phyloP scores from a whole-genome alignment of 2,329 filamentous ascomycete genomes.

The Neurospora crassa region DNA sequence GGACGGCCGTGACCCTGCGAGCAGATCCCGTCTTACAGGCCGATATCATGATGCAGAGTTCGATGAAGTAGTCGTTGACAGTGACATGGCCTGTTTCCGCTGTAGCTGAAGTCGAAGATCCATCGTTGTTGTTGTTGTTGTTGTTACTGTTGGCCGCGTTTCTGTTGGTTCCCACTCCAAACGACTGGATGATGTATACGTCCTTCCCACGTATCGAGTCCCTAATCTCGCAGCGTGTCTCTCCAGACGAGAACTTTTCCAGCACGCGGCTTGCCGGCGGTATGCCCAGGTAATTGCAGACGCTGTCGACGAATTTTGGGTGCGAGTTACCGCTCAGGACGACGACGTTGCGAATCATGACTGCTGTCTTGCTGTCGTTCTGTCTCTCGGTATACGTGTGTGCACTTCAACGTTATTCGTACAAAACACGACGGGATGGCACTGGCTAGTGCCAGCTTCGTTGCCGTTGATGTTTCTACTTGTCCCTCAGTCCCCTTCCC shows the following conservation, averaged over 20 bases:
- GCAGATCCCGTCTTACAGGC: constrained; percentile 86
- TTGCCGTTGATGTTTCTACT: neutral
- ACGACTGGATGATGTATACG: constrained; percentile 91
- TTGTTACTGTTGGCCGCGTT: constrained; percentile 22
- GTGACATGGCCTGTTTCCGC: constrained; percentile 22
- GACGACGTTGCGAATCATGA: constrained; percentile 91
- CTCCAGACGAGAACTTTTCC: constrained; percentile 87
- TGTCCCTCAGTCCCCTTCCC: neutral
- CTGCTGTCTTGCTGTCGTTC: constrained; percentile 10
- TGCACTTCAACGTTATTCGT: neutral
- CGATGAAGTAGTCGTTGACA: constrained; percentile 95
- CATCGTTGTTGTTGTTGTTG: neutral
- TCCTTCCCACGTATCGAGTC: constrained; percentile 97
- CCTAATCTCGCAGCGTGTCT: constrained; percentile 89
- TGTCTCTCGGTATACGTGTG: constrained; percentile 3
- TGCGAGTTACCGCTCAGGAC: constrained; percentile 90
- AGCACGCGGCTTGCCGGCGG: constrained; percentile 77
- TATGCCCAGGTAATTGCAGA: constrained; percentile 83
- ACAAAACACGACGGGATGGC: neutral
- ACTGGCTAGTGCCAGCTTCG: neutral
- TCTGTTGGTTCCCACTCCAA: constrained; percentile 50
- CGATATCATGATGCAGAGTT: constrained; percentile 94
- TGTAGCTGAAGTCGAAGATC: neutral
- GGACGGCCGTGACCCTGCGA: constrained; percentile 82
- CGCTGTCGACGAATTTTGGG: constrained; percentile 73